Percentiles rank a stretch among this genome's conserved stretches.
These are phyloP conservation scores for Goffeauzyma gilvescens DNA, from an alignment of 768 basidiomycete species.

Conservation along the genomic window DNA sequence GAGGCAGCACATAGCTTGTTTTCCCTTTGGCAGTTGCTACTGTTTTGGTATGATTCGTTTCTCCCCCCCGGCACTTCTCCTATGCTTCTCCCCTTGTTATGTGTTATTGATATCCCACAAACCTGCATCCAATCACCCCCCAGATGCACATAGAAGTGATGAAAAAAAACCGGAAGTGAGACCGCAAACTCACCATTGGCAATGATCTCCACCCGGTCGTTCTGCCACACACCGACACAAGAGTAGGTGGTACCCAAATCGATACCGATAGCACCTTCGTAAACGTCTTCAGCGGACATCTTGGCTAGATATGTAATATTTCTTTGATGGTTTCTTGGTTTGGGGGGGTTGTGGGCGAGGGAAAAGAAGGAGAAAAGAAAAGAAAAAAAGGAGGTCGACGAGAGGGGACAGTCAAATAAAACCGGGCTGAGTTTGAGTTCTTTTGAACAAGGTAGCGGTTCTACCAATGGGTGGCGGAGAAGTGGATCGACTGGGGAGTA, in stretches of 20 bases:
- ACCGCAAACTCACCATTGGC: slow-evolving; percentile 22
- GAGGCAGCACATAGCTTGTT: too few species aligned
- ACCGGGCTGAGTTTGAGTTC: too few species aligned
- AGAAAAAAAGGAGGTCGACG: background rate
- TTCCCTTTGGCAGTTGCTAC: too few species aligned
- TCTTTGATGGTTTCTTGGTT: background rate
- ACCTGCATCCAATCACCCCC: background rate
- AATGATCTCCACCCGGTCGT: slow-evolving; percentile 35
- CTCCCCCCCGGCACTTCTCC: too few species aligned
- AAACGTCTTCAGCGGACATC: slow-evolving; percentile 27
- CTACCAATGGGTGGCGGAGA: too few species aligned
- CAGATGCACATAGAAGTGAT: background rate
- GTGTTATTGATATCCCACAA: too few species aligned
- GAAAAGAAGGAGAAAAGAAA: background rate
- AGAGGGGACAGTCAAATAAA: too few species aligned
- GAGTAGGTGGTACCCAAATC: slow-evolving; percentile 36
- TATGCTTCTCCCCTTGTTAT: too few species aligned
- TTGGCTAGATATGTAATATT: background rate
- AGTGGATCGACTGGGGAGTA: too few species aligned
- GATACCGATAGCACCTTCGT: slow-evolving; percentile 53
- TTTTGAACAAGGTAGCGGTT: too few species aligned
- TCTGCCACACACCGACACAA: slow-evolving; percentile 35
- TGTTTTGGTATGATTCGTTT: too few species aligned
- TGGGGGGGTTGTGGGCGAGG: background rate
- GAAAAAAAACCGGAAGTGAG: background rate